Conservation (phyloP, 306 rosid species). For the Sesbania bispinosa region DNA sequence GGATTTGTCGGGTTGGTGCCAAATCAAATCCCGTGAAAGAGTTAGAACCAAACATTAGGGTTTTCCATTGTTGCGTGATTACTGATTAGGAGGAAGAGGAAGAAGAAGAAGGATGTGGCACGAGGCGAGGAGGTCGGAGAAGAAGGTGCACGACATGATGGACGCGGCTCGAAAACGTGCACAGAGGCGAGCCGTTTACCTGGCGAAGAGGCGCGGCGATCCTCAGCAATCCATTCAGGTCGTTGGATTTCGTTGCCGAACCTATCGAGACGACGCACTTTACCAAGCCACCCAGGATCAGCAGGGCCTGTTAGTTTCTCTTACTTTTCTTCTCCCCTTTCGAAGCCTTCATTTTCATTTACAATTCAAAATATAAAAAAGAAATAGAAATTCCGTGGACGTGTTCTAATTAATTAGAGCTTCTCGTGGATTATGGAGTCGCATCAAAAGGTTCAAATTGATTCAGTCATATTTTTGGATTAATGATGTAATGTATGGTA, state of each 20-base stretch:
- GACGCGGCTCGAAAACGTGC: slow-evolving; percentile 99
- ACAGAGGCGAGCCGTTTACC: slow-evolving; percentile 84
- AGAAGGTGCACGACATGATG: slow-evolving; percentile 98
- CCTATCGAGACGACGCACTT: slow-evolving; percentile 86
- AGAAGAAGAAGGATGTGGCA: slow-evolving; percentile 77
- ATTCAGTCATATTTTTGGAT: neutral
- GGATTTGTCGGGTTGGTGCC: neutral
- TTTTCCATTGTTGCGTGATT: slow-evolving; percentile 10
- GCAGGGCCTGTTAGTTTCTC: slow-evolving; percentile 82
- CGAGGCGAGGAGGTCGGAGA: slow-evolving; percentile 95
- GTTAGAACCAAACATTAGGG: slow-evolving; percentile 33
- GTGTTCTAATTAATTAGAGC: neutral
- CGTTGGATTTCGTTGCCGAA: slow-evolving; percentile 67
- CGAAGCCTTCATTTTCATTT: neutral
- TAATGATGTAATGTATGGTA: neutral
- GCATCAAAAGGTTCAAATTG: neutral
- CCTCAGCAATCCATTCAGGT: slow-evolving; percentile 89
- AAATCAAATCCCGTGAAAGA: neutral
- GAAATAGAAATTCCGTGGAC: neutral
- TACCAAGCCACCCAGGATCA: slow-evolving; percentile 94
- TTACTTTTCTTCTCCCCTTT: neutral
- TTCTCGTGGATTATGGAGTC: neutral
- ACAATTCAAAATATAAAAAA: neutral
- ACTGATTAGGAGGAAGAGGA: neutral
- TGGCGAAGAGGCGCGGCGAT: slow-evolving; percentile 95